phyloP scores from a whole-genome alignment of 73 alveolate species.

The Uronychia setigera region DNA sequence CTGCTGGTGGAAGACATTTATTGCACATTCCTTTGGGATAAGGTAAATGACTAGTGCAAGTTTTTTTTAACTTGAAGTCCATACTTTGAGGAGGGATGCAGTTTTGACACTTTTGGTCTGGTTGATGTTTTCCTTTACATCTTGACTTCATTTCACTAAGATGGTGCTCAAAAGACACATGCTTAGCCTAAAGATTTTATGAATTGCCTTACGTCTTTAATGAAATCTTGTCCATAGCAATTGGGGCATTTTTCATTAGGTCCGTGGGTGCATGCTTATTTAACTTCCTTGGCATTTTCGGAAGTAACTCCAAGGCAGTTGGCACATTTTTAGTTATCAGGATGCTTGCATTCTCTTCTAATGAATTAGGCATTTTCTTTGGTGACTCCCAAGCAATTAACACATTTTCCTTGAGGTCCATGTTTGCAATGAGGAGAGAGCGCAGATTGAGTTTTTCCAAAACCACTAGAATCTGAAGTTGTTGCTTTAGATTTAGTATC shows the following conservation, averaged over 20 bases:
- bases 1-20: slow-evolving; percentile 98
- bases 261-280: slow-evolving; percentile 74
- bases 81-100: slow-evolving; percentile 95
- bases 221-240: slow-evolving; percentile 29
- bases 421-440: slow-evolving; percentile 73
- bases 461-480: not conserved
- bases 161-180: slow-evolving; percentile 94
- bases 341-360: slow-evolving; percentile 81
- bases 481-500: not conserved
- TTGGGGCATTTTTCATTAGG: slow-evolving; percentile 84
- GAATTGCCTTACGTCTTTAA: slow-evolving; percentile 3
- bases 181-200: slow-evolving; percentile 77
- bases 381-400: slow-evolving; percentile 91
- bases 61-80: slow-evolving; percentile 84
- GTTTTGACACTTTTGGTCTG: slow-evolving; percentile 91
- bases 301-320: slow-evolving; percentile 87
- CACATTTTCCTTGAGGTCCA: slow-evolving; percentile 92
- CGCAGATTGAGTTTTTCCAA: not conserved
- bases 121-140: slow-evolving; percentile 94
- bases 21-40: slow-evolving; percentile 97
- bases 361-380: slow-evolving; percentile 67
- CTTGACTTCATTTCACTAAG: slow-evolving; percentile 88
- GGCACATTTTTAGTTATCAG: slow-evolving; percentile 89
- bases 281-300: slow-evolving; percentile 64
- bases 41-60: slow-evolving; percentile 97